Evolutionary conservation across 2,329 filamentous ascomycete genomes (phyloP).

Genomic region (Penicillium sp.): DNA sequence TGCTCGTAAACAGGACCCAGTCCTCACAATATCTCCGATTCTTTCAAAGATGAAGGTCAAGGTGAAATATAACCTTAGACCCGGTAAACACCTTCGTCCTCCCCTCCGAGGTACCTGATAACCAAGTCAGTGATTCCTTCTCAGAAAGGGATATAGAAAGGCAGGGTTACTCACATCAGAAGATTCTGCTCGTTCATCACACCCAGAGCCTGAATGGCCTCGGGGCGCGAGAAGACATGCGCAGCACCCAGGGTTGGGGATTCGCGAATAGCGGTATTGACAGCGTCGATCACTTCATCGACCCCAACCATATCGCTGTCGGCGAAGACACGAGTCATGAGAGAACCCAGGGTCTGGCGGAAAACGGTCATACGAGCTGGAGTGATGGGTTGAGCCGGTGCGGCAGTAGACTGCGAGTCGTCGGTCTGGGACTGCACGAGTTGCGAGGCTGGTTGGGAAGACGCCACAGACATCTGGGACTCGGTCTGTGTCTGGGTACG

Average conservation of each 20-base stretch:
- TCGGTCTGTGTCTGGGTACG: conserved; percentile 42
- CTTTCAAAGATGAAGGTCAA: background rate
- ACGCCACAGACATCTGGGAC: conserved; percentile 67
- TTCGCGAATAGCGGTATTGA: conserved; percentile 65
- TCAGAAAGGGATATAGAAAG: conserved; percentile 3
- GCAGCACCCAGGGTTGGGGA: conserved; percentile 45
- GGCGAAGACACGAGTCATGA: conserved; percentile 79
- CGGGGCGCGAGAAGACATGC: conserved; percentile 61
- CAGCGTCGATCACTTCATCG: conserved; percentile 67
- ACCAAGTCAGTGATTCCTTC: conserved; percentile 39
- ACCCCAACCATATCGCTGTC: conserved; percentile 73
- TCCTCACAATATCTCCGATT: conserved; percentile 1
- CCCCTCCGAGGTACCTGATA: conserved; percentile 40
- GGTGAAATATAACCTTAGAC: conserved; percentile 46
- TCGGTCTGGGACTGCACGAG: conserved; percentile 52
- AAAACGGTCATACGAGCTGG: conserved; percentile 66
- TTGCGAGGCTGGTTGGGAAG: conserved; percentile 73
- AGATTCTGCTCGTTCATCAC: conserved; percentile 79
- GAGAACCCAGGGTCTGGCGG: conserved; percentile 72
- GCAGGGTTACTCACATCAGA: conserved; percentile 69
- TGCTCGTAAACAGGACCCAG: conserved; percentile 15
- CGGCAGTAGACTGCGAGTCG: conserved; percentile 34
- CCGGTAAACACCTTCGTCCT: conserved; percentile 65
- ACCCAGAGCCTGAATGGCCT: conserved; percentile 72
- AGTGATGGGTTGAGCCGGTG: conserved; percentile 40